Evolutionary conservation across 768 basidiomycete genomes (phyloP).

Genomic region (Paxillus involutus): DNA sequence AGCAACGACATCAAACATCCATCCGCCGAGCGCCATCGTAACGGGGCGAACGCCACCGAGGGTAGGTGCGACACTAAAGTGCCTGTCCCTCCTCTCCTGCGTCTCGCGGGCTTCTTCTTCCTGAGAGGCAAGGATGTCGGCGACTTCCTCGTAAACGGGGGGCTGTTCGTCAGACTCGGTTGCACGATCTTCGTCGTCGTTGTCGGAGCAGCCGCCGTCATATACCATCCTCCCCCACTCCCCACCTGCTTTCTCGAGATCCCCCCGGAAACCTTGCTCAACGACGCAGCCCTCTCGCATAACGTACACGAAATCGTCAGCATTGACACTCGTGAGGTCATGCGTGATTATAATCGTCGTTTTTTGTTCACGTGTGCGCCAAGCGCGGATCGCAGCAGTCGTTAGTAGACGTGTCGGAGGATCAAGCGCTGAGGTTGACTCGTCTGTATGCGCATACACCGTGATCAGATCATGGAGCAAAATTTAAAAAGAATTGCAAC

Average conservation of each 20-base stretch:
- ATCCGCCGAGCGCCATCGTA: slow-evolving; percentile 57
- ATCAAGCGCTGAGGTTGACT: slow-evolving; percentile 84
- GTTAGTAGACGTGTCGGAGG: slow-evolving; percentile 84
- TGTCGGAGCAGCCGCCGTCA: slow-evolving; percentile 57
- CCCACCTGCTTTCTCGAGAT: slow-evolving; percentile 64
- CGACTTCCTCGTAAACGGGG: slow-evolving; percentile 38
- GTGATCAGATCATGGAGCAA: not conserved
- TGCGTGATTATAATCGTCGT: slow-evolving; percentile 75
- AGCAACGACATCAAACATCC: slow-evolving; percentile 82
- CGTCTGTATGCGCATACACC: slow-evolving; percentile 44
- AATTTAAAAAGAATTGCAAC: slow-evolving; percentile 25
- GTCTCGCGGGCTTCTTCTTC: slow-evolving; percentile 35
- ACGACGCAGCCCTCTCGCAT: slow-evolving; percentile 77
- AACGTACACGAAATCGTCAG: slow-evolving; percentile 88
- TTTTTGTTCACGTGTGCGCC: slow-evolving; percentile 60
- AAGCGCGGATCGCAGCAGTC: slow-evolving; percentile 66
- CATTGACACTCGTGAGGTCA: slow-evolving; percentile 80
- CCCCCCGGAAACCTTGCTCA: slow-evolving; percentile 84
- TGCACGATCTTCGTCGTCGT: slow-evolving; percentile 24
- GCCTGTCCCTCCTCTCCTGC: slow-evolving; percentile 32
- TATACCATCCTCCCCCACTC: slow-evolving; percentile 73
- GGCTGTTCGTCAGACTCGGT: slow-evolving; percentile 20
- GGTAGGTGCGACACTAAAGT: slow-evolving; percentile 41
- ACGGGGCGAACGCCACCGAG: slow-evolving; percentile 46
- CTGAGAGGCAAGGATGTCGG: slow-evolving; percentile 48